Evolutionary conservation across 805 yeast genomes (phyloP), one percentile per base, ranked within the genome.

Genomic region (Lachancea cidri): DNA sequence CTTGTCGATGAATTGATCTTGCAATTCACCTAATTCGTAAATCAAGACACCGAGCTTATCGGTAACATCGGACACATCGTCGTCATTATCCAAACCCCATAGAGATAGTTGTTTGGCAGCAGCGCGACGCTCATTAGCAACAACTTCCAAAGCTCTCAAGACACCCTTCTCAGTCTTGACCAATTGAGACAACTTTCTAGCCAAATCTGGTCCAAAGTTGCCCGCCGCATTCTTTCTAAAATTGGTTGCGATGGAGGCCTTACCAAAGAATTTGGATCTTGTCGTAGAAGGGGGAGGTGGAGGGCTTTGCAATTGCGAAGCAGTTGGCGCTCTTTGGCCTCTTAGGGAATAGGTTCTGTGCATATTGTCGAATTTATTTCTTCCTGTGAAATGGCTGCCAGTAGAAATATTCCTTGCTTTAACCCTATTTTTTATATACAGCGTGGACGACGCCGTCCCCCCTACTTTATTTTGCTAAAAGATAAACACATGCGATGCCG

Each of bases 21-120:
- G 98, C 61, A 93, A 79, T 76, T 91, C 98, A 69, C 96, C 97
- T 63, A 93, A 78, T 75, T 91, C 98, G 72, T 82, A 91, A 60
- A 93, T 80, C 52, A 91, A 75, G 42, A 91, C 97, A 64, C 98
- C 98, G 65, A 91, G 78, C 71, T 93, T 89, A 71, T 91, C 98
- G 54, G 98, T 91, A 50, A 91, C 88, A 67, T 91, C 98, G 47
- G 93, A 81, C 42, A 91, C 95, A 60, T 91, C 98, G 60, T 91
- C 98, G 65, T 91, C 98, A 64, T 89, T 88, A 63, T 84, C 94
- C 67, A 86, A 96, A 72, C 98, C 98, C 98, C 98, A 91, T 54
- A 83, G 66, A 27, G 97, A 88, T 65, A 91, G 30, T 74, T 91
- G 98, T 74, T 88, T 89, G 57, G 98, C 98, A 54, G 89, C 96